phyloP scores from a whole-genome alignment of 2,329 filamentous ascomycete species.

The Colletotrichum destructivum region DNA sequence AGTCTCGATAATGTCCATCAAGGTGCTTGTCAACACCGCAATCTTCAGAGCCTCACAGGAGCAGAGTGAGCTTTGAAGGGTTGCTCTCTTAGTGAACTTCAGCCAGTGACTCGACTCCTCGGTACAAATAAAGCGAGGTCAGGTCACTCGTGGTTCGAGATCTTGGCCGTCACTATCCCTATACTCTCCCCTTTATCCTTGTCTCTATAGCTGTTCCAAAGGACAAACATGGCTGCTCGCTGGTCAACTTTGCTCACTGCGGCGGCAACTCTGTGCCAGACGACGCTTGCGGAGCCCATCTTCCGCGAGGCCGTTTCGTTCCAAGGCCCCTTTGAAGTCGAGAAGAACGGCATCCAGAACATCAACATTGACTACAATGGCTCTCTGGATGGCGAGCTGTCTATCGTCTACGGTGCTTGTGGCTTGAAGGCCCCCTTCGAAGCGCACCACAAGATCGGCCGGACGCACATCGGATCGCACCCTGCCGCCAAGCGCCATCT shows the following conservation, averaged over 20 bases:
- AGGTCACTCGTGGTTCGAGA: too few species aligned
- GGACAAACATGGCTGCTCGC: slow-evolving; percentile 19
- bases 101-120: too few species aligned
- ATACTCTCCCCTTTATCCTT: not conserved
- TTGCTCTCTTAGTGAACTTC: too few species aligned
- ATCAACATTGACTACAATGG: slow-evolving; percentile 45
- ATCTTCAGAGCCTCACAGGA: slow-evolving; percentile 21
- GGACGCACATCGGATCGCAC: slow-evolving; percentile 45
- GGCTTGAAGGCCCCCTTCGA: slow-evolving; percentile 8
- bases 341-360: slow-evolving; percentile 43
- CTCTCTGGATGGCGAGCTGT: slow-evolving; percentile 43
- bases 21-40: slow-evolving; percentile 28
- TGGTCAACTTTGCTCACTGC: slow-evolving; percentile 30
- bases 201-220: not conserved
- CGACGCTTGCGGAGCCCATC: slow-evolving; percentile 19
- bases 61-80: not conserved
- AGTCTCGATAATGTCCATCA: slow-evolving; percentile 23
- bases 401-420: slow-evolving; percentile 44
- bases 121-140: not conserved
- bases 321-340: slow-evolving; percentile 36
- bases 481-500: slow-evolving; percentile 45
- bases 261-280: slow-evolving; percentile 27
- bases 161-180: not conserved
- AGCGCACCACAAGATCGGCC: slow-evolving; percentile 43
- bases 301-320: slow-evolving; percentile 22